Evolutionary conservation across 305 asterid genomes (phyloP).

Genomic region (Euphrasia arctica): DNA sequence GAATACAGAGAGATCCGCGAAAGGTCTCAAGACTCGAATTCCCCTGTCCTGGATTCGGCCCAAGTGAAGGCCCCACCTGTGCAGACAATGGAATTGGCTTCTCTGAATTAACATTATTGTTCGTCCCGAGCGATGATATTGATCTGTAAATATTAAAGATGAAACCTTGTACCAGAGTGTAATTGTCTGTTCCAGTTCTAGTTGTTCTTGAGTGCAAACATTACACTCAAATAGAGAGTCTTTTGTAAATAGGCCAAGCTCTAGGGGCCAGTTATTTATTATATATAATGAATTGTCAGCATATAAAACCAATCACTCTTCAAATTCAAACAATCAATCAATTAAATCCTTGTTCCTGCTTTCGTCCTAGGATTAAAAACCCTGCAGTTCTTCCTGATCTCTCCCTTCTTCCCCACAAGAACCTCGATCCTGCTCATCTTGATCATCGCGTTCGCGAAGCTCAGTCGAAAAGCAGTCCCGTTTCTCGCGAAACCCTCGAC

Average conservation of each 20-base stretch:
- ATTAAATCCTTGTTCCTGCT: not conserved
- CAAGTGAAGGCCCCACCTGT: conserved; percentile 68
- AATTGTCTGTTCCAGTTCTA: not conserved
- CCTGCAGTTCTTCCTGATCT: conserved; percentile 58
- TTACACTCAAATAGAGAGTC: not conserved
- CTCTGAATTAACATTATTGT: conserved; percentile 23
- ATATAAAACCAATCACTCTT: too few species aligned
- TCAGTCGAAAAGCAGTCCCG: conserved; percentile 27
- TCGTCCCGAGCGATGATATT: not conserved
- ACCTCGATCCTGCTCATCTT: conserved; percentile 47
- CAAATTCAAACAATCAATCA: not conserved
- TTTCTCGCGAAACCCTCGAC: conserved; percentile 36
- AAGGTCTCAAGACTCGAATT: conserved; percentile 42
- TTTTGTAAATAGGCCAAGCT: too few species aligned
- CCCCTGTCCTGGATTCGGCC: conserved; percentile 38
- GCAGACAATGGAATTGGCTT: conserved; percentile 70
- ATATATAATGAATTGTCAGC: too few species aligned
- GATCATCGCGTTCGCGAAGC: conserved; percentile 49
- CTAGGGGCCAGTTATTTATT: too few species aligned
- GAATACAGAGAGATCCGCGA: conserved; percentile 90
- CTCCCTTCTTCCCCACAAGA: conserved; percentile 50
- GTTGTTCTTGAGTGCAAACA: not conserved
- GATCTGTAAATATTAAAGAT: conserved; percentile 4
- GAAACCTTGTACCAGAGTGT: not conserved
- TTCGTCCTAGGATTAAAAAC: conserved; percentile 35